Evolutionary conservation across 2,329 filamentous ascomycete species (phyloP), one percentile per base, ranked within the genome.

Genomic region (Claviceps cyperi): DNA sequence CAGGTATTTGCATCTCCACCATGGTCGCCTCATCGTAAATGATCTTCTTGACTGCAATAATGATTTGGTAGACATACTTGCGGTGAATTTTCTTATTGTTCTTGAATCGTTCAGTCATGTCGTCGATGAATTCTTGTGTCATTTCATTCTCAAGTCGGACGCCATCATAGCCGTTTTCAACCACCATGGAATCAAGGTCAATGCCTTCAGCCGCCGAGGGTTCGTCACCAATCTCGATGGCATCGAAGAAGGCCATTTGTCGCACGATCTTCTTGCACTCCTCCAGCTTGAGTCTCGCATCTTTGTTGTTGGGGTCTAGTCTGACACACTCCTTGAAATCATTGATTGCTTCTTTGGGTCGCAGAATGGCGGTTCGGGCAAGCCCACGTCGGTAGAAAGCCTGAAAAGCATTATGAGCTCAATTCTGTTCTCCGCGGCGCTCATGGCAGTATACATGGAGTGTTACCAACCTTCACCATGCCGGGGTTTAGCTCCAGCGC

Each of bases 11-110:
- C 63, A 92, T 78, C 70, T 98, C 92, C 24, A 96, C 90, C 92
- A 98, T 96, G 24, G 92, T 98, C 15, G 91, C 78, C 69, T 98
- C 92, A 49, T 89, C 81, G 65, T 91, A 90, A 44, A 95, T 83
- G 51, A 98, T 78, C 55, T 95, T 83, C 73, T 86, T 88, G 59
- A 94, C 86, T 5, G 86, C 86, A 59, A 96, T 71, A 59, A 98
- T 77, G 62, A 98, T 98, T 70, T 96, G 88, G 73, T 91, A 97
- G 56, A 91, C 92, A 64, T 96, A 98, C 77, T 97, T 98, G 70
- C 81, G 83, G 67, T 92, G 88, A 51, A 98, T 77, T 69, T 87
- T 91, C 77, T 98, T 97, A 63, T 92, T 92, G 47, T 79, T 83
- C 77, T 94, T 95, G 77, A 98, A 98, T 35, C 92, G 76, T 66